A percentile compares a stretch with the other conserved stretches of the same genome.
Evolutionary conservation across 805 yeast species (phyloP).

Genomic region (Lipomyces chichibuensis): DNA sequence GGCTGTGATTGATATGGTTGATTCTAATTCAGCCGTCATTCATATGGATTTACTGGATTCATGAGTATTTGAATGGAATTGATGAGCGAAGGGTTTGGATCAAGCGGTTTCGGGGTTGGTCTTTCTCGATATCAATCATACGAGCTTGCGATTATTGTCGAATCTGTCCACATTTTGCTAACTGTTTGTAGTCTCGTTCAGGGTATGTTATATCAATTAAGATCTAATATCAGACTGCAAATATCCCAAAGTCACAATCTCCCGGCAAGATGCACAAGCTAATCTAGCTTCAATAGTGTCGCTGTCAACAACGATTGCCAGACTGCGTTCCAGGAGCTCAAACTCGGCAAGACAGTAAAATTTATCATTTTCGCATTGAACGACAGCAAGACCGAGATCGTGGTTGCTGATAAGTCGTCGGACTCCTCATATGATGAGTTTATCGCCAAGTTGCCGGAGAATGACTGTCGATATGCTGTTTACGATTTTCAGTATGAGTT

Average conservation of each 20-base stretch:
- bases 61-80: background rate
- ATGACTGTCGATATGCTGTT: conserved; percentile 94
- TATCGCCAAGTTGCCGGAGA: conserved; percentile 87
- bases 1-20: background rate
- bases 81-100: background rate
- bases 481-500: conserved; percentile 96
- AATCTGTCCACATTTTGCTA: background rate
- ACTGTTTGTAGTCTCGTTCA: conserved; percentile 33
- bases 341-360: conserved; percentile 82
- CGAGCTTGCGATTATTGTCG: background rate
- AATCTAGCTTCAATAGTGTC: conserved; percentile 53
- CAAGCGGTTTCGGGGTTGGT: conserved; percentile 1
- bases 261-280: background rate
- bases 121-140: too few relatives aligned
- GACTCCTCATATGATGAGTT: conserved; percentile 80
- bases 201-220: conserved; percentile 25
- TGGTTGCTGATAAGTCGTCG: conserved; percentile 81
- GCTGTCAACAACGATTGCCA: conserved; percentile 89
- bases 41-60: background rate
- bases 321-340: conserved; percentile 91
- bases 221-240: background rate
- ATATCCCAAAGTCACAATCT: background rate
- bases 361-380: conserved; percentile 80
- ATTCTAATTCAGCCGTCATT: background rate
- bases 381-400: conserved; percentile 84